These are phyloP conservation scores for Leishmania braziliensis DNA, from an alignment of 208 protist species.

Conservation along the genomic window DNA sequence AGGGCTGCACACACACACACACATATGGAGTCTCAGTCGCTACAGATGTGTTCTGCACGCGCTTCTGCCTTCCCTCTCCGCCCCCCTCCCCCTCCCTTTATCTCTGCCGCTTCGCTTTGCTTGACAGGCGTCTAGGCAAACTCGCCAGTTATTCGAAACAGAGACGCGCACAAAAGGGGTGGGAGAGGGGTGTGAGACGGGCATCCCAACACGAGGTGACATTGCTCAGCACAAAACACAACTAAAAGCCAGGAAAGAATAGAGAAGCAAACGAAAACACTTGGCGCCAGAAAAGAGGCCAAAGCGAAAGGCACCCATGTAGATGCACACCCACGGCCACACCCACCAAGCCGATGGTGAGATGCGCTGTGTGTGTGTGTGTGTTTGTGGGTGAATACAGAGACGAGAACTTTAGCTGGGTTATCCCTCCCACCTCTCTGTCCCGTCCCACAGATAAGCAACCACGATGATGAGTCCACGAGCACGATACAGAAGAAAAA, in stretches of 20 bases:
- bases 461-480: too few relatives aligned
- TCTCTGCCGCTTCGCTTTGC: neutral
- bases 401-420: neutral
- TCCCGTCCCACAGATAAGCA: too few relatives aligned
- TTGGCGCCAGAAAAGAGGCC: conserved; percentile 9
- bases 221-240: too few relatives aligned
- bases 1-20: neutral
- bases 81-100: neutral
- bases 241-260: neutral
- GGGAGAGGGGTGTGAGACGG: neutral
- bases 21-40: neutral
- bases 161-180: neutral
- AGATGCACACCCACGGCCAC: neutral
- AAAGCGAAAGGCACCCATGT: neutral
- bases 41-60: neutral
- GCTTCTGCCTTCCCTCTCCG: neutral
- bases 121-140: neutral
- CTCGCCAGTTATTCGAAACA: neutral
- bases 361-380: too few relatives aligned
- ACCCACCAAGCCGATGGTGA: neutral
- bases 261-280: neutral
- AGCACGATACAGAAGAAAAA: too few relatives aligned
- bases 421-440: neutral
- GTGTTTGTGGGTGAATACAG: neutral
- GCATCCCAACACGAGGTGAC: neutral